Conservation (phyloP, 176 grass and related monocot genomes). For the Phoenix dactylifera region DNA sequence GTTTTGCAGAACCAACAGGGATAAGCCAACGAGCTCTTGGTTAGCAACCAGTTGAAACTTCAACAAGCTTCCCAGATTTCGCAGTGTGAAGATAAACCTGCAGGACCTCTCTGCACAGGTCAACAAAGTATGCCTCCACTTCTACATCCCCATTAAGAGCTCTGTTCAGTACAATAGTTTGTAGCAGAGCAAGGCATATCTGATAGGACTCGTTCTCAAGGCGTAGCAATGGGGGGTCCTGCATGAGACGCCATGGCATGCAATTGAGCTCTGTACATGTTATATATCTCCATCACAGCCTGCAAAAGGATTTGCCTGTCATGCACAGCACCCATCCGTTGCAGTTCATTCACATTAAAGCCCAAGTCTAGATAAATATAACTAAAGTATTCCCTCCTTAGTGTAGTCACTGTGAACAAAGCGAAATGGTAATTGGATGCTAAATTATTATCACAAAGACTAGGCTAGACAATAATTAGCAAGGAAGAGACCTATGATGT, state of each 20-base stretch:
- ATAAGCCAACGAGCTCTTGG: constrained; percentile 60
- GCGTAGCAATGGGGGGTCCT: constrained; percentile 70
- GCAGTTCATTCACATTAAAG: too few species aligned
- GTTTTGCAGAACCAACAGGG: constrained; percentile 72
- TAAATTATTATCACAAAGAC: too few species aligned
- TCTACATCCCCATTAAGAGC: constrained; percentile 36
- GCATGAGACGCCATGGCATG: constrained; percentile 84
- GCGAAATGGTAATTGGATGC: too few species aligned
- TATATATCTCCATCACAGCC: constrained; percentile 97
- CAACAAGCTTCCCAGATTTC: constrained; percentile 29
- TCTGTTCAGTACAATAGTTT: constrained; percentile 60
- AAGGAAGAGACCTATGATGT: too few species aligned
- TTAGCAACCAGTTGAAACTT: constrained; percentile 25
- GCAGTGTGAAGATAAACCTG: constrained; percentile 77
- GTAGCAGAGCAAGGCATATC: constrained; percentile 72
- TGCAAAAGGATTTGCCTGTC: constrained; percentile 21
- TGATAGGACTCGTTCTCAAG: constrained; percentile 97
- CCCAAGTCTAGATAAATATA: too few species aligned
- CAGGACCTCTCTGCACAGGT: constrained; percentile 74
- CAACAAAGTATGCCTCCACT: constrained; percentile 60
- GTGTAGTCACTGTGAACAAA: too few species aligned
- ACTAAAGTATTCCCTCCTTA: too few species aligned
- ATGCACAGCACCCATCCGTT: too few species aligned
- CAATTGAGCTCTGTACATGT: constrained; percentile 81
- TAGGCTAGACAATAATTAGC: too few species aligned